phyloP scores from a whole-genome alignment of 1,284 basidiomycete genomes.

The Heterobasidion annosum region DNA sequence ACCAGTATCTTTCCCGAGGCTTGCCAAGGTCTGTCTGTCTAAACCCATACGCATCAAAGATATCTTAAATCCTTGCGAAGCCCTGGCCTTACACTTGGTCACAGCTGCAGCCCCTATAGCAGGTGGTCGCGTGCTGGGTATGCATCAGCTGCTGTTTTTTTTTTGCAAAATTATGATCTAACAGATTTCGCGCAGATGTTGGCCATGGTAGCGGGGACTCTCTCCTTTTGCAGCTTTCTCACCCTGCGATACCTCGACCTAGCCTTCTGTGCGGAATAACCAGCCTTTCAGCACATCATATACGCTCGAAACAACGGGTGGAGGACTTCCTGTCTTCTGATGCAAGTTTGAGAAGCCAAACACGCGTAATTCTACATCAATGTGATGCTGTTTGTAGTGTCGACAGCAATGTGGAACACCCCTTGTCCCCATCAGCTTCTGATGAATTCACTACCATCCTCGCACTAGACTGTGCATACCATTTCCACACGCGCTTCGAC shows the following conservation, averaged over 20 bases:
- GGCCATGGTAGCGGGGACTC: conserved; percentile 71
- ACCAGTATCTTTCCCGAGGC: conserved; percentile 47
- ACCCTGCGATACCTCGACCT: conserved; percentile 37
- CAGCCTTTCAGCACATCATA: conserved; percentile 40
- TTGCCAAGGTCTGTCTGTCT: conserved; percentile 36
- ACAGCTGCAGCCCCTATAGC: conserved; percentile 30
- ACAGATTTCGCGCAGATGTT: conserved; percentile 28
- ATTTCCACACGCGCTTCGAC: conserved; percentile 43
- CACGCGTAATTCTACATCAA: conserved; percentile 24
- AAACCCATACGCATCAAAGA: background rate
- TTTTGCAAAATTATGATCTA: no score
- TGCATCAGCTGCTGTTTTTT: conserved; percentile 8
- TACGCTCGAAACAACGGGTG: conserved; percentile 37
- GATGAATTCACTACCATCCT: conserved; percentile 36
- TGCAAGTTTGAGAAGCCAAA: conserved; percentile 3
- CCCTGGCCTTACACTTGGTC: conserved; percentile 46
- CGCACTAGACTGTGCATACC: conserved; percentile 67
- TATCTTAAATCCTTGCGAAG: conserved; percentile 19
- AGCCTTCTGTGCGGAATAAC: conserved; percentile 51
- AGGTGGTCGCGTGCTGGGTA: conserved; percentile 43
- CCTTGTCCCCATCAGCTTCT: conserved; percentile 25
- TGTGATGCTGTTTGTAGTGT: conserved; percentile 43
- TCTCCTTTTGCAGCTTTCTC: conserved; percentile 38
- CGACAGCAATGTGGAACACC: conserved; percentile 21
- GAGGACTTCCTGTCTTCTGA: conserved; percentile 6